These are phyloP conservation scores for Fusarium lateritium DNA, from an alignment of 2,329 filamentous ascomycete species.

Conservation along the genomic window DNA sequence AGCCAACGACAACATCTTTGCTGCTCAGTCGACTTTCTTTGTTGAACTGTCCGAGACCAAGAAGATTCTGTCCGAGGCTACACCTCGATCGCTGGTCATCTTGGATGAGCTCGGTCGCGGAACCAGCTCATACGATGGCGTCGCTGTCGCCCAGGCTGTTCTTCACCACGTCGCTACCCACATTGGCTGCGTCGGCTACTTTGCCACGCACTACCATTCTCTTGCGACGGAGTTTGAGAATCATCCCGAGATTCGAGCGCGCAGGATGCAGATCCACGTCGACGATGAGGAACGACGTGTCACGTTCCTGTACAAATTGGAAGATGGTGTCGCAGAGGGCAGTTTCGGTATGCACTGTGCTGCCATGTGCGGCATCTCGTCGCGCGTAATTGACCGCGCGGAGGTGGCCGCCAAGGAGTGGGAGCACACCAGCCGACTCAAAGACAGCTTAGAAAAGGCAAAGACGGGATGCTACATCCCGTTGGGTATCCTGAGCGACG, in stretches of 20 bases:
- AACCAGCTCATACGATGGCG: slow-evolving; percentile 95
- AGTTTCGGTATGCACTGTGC: slow-evolving; percentile 99
- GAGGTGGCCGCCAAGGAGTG: slow-evolving; percentile 91
- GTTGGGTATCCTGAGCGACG: slow-evolving; percentile 88
- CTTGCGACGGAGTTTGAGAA: slow-evolving; percentile 90
- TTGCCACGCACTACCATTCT: slow-evolving; percentile 97
- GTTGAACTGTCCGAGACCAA: slow-evolving; percentile 98
- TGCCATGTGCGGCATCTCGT: slow-evolving; percentile 95
- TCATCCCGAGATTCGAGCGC: slow-evolving; percentile 88
- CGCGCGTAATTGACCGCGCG: slow-evolving; percentile 85
- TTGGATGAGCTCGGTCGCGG: slow-evolving; percentile 96
- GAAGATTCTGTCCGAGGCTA: slow-evolving; percentile 96
- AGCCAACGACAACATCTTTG: slow-evolving; percentile 99
- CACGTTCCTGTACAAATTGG: slow-evolving; percentile 96
- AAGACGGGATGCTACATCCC: slow-evolving; percentile 86
- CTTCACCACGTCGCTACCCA: slow-evolving; percentile 96
- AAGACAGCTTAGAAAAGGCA: slow-evolving; percentile 87
- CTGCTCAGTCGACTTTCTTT: slow-evolving; percentile 97
- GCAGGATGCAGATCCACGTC: slow-evolving; percentile 95
- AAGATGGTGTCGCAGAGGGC: slow-evolving; percentile 93
- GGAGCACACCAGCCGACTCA: slow-evolving; percentile 94
- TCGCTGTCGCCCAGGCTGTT: slow-evolving; percentile 95
- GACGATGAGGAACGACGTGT: slow-evolving; percentile 87
- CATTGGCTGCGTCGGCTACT: slow-evolving; percentile 94
- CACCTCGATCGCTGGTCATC: slow-evolving; percentile 93